Base-by-base conservation (phyloP, 129 eudicot genomes). In the Deinandra increscens region DNA sequence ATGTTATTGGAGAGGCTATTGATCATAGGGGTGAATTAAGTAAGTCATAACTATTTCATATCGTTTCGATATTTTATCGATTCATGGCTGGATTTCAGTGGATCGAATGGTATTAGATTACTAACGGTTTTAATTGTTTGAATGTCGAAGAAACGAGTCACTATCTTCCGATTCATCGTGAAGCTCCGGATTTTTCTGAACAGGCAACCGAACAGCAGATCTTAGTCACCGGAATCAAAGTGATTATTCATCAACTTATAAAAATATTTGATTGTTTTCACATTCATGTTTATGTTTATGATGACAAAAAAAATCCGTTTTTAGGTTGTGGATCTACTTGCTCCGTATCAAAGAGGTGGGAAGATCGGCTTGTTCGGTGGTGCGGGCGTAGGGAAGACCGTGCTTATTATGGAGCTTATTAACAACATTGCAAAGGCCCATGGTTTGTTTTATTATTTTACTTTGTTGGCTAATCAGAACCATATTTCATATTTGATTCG, bases 321-420 rank as follows among this genome's bases (percentile, higher is more conserved):
- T 36, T 64, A 93, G 99, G 99, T 93, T 65, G 99, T 93, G 54
- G 99, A 93, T 81, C 86, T 93, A 69, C 95, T 93, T 73, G 99
- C 99, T 19, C 99, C 99, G 0, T 93, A 93, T 77, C 99, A 93
- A 81, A 93, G 88, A 77, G 99, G 99, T 75, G 99, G 99, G 73
- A 93, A 93, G 84, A 93, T 93, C 79, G 99, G 99, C 5, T 84
- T 93, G 23, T 93, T 93, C 53, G 99, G 99, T 64, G 99, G 99
- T 77, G 99, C 99, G 67, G 99, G 99, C 71, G 99, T 93, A 31
- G 99, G 99, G 31, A 93, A 93, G 76, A 93, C 99, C 6, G 97
- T 93, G 72, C 97, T 93, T 46, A 93, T 93, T 65, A 93, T 93
- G 99, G 99, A 93, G 72, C 92, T 93, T 12, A 93, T 93, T 38